A percentile compares a stretch with the other conserved stretches of the same genome.
Evolutionary conservation across 768 basidiomycete genomes (phyloP).

Genomic region (Pleurotus ostreatus): DNA sequence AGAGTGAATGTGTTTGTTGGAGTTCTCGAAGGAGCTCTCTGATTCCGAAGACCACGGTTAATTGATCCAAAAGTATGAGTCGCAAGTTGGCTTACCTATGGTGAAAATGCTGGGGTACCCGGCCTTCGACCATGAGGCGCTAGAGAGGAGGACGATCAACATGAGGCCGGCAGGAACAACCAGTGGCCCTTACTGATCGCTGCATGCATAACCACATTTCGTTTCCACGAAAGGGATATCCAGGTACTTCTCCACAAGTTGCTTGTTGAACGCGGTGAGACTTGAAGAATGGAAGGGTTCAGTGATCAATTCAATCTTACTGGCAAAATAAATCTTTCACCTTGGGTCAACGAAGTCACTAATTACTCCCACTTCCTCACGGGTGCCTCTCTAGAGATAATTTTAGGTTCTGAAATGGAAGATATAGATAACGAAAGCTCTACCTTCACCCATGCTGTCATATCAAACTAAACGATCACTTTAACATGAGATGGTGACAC

Average conservation of each 20-base stretch:
- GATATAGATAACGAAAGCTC: constrained; percentile 21
- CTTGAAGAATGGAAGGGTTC: constrained; percentile 31
- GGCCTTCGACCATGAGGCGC: constrained; percentile 81
- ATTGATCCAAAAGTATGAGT: constrained; percentile 13
- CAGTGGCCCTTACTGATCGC: constrained; percentile 67
- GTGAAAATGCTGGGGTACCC: constrained; percentile 85
- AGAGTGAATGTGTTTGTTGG: constrained; percentile 83
- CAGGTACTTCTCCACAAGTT: constrained; percentile 73
- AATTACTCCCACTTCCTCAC: constrained; percentile 80
- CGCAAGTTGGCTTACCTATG: constrained; percentile 49
- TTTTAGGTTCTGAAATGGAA: constrained; percentile 12
- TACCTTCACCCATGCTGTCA: constrained; percentile 94
- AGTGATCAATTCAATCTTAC: background rate
- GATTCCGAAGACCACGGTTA: constrained; percentile 13
- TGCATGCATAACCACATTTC: constrained; percentile 91
- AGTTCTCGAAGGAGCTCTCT: constrained; percentile 73
- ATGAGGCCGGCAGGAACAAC: constrained; percentile 25
- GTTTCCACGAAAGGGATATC: constrained; percentile 84
- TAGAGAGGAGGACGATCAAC: constrained; percentile 22
- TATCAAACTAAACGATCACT: constrained; percentile 59
- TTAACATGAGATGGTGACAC: constrained; percentile 3
- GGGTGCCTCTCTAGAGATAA: constrained; percentile 49
- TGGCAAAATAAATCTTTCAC: constrained; percentile 29
- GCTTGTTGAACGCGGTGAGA: constrained; percentile 77
- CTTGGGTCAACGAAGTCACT: constrained; percentile 73